Evolutionary conservation across 371 early-diverging fungal species (phyloP), one percentile per base, ranked within the genome.

Genomic region (Mortierella sp.): DNA sequence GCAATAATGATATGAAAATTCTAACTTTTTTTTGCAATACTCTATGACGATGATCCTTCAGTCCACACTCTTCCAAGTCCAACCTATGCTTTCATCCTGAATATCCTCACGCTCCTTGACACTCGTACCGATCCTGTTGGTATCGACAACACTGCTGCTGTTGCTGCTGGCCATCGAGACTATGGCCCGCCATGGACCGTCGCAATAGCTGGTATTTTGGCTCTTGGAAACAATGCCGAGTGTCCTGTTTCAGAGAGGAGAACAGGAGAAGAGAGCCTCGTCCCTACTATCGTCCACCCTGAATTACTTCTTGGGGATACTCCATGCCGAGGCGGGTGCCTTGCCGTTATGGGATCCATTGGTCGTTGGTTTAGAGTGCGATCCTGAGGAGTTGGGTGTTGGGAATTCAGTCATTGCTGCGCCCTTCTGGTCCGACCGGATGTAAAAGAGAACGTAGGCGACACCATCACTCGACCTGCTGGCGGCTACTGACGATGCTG

Each of bases 361-460:
- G 41, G 66, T 47, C 29, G 40, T 45, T 45, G 77, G 58, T 66
- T 66, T 72, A 0, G 63, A 37, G 41, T 16, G 14, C 7, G 55
- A 40, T 22, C 44, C 50, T 24, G 72, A 58, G 8, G 53, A 29
- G 29, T 64, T 66, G n/a, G 77, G 31, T 8, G 63, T 64, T 2
- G 66, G 39, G 16, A 53, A 29, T n/a, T 72, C 31, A 5, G 73
- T 22, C 26, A 68, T 9, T 10, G 74, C 45, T 4, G 79, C 26
- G 6, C 47, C 40, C 67, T 72, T 83, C 55, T 74, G 79, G 65
- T 83, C 84, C 10, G 84, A 70, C 5, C 84, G 79, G 69, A 89
- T 87, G 77, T 92, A 92, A 44, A 92, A 89, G 24, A 92, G 79
- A n/a, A 92, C 86, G 65, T 92, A 92, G 7, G 92, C 90, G 7